These are phyloP conservation scores for Gossypium arboreum DNA, from an alignment of 345 rosid species.

Conservation along the genomic window DNA sequence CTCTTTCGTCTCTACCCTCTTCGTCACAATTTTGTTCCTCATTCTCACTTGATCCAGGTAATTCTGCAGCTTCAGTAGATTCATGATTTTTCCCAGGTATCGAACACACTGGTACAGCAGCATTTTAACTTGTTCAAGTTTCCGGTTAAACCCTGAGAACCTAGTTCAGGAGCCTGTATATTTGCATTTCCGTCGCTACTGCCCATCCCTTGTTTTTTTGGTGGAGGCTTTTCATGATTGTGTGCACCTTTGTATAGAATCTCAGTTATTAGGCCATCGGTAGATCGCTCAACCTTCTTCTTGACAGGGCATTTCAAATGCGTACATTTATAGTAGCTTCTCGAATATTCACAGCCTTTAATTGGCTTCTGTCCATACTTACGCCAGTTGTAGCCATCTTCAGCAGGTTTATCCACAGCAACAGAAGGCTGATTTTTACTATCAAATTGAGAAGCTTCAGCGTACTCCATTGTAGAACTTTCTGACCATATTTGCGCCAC, in stretches of 20 bases:
- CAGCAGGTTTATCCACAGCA: slow-evolving; percentile 74
- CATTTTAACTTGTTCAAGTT: slow-evolving; percentile 21
- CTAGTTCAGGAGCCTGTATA: slow-evolving; percentile 40
- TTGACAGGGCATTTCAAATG: slow-evolving; percentile 70
- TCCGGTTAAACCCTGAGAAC: slow-evolving; percentile 27
- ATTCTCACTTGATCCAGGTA: slow-evolving; percentile 33
- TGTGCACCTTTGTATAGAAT: slow-evolving; percentile 92
- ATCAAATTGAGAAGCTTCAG: slow-evolving; percentile 52
- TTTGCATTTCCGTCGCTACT: slow-evolving; percentile 28
- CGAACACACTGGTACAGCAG: slow-evolving; percentile 24
- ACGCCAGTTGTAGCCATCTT: slow-evolving; percentile 96
- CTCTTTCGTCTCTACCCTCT: slow-evolving; percentile 36
- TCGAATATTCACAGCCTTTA: slow-evolving; percentile 87
- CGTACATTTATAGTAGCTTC: slow-evolving; percentile 97
- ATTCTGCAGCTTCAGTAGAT: slow-evolving; percentile 31
- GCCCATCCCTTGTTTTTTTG: slow-evolving; percentile 58
- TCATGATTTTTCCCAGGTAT: slow-evolving; percentile 35
- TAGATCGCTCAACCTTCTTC: slow-evolving; percentile 89
- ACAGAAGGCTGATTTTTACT: slow-evolving; percentile 44
- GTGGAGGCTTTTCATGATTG: slow-evolving; percentile 75
- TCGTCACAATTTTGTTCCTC: slow-evolving; percentile 49
- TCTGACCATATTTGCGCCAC: too few relatives aligned
- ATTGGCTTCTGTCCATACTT: slow-evolving; percentile 98
- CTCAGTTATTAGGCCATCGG: slow-evolving; percentile 81
- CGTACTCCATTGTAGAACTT: slow-evolving; percentile 34